Evolutionary conservation across 805 yeast species (phyloP).

Genomic region (Kuraishia molischiana): DNA sequence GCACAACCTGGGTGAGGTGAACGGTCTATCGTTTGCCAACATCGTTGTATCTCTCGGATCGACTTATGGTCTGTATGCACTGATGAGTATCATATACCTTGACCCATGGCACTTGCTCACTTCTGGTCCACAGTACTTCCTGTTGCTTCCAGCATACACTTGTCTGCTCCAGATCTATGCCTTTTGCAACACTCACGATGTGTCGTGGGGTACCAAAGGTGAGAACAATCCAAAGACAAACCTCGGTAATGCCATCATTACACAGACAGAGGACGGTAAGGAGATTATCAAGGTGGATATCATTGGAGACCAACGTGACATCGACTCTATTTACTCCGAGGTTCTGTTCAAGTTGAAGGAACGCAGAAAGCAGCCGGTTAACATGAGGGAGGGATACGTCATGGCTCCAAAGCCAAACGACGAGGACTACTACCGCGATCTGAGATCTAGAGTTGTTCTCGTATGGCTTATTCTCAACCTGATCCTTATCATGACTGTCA

Average conservation of each 20-base stretch:
- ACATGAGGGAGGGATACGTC: conserved; percentile 30
- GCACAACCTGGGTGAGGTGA: conserved; percentile 25
- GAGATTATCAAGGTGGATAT: conserved; percentile 78
- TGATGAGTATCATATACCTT: conserved; percentile 75
- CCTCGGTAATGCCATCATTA: conserved; percentile 74
- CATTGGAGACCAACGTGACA: conserved; percentile 59
- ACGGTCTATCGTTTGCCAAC: conserved; percentile 48
- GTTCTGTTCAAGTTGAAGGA: conserved; percentile 65
- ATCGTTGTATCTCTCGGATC: conserved; percentile 79
- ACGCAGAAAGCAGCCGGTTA: conserved; percentile 49
- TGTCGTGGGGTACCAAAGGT: conserved; percentile 99
- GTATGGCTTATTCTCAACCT: conserved; percentile 85
- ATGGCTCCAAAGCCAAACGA: conserved; percentile 30
- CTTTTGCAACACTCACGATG: conserved; percentile 96
- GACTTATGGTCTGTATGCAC: conserved; percentile 80
- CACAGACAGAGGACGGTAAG: conserved; percentile 71
- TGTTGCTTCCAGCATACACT: conserved; percentile 84
- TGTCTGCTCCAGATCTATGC: conserved; percentile 93
- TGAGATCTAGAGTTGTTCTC: conserved; percentile 91
- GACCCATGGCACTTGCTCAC: conserved; percentile 97
- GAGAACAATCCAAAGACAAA: conserved; percentile 65
- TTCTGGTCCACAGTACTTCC: conserved; percentile 78
- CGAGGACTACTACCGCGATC: conserved; percentile 89
- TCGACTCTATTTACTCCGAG: conserved; percentile 74
- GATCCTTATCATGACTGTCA: conserved; percentile 75